Conservation (phyloP, 2,329 filamentous ascomycete species). For the Cladophialophora carrionii region DNA sequence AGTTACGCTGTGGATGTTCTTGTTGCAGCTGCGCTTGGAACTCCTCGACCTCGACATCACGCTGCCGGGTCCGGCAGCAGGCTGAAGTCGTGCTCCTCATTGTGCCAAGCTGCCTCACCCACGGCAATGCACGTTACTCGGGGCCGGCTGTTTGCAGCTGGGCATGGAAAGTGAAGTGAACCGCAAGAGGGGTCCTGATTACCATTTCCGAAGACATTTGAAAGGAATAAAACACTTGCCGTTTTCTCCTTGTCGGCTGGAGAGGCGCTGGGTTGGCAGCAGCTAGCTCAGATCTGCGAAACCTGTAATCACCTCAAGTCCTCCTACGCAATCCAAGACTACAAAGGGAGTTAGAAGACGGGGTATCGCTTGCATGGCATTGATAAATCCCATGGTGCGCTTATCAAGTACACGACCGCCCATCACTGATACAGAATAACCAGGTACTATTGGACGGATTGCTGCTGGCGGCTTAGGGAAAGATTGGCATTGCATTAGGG, state of each 20-base stretch:
- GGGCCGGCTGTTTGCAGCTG: background rate
- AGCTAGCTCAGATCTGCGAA: background rate
- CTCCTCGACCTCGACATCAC: background rate
- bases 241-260: background rate
- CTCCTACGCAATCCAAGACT: slow-evolving; percentile 6
- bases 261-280: background rate
- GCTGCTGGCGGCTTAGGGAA: background rate
- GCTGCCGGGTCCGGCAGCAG: background rate
- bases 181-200: background rate
- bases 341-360: background rate
- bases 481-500: background rate
- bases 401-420: background rate
- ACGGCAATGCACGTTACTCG: background rate
- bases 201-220: background rate
- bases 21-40: background rate
- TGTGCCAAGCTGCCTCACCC: background rate
- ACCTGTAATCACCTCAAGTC: background rate
- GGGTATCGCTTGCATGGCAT: background rate
- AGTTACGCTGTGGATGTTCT: background rate
- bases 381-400: background rate
- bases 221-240: background rate
- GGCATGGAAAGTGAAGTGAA: background rate
- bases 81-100: background rate
- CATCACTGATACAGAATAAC: background rate
- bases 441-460: background rate